Conservation (phyloP, 345 rosid genomes). For the Cardamine occulta region DNA sequence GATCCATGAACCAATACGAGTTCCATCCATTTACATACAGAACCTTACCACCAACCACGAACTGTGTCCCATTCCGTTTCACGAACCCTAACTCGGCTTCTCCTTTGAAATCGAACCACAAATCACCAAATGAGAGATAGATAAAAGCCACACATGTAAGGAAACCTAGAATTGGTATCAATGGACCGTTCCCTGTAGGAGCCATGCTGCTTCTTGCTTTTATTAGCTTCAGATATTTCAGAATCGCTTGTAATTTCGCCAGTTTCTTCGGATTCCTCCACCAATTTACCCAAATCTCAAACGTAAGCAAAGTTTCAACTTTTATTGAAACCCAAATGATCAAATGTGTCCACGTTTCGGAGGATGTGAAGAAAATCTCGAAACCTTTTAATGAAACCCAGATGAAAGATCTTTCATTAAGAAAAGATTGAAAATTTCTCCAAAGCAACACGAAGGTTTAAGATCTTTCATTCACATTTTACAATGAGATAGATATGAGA, state of each 20-base stretch:
- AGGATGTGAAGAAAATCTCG: slow-evolving; percentile 14
- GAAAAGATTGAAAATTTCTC: background rate
- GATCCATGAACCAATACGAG: slow-evolving; percentile 95
- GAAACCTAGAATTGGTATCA: slow-evolving; percentile 77
- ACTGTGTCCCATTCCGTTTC: slow-evolving; percentile 69
- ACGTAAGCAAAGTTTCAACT: background rate
- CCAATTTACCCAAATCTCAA: slow-evolving; percentile 7
- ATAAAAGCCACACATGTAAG: slow-evolving; percentile 74
- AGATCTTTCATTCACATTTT: background rate
- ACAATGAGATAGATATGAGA: background rate
- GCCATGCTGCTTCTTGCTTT: slow-evolving; percentile 48
- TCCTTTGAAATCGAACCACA: slow-evolving; percentile 45
- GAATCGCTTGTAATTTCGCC: slow-evolving; percentile 30
- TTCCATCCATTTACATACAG: slow-evolving; percentile 91
- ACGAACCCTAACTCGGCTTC: slow-evolving; percentile 61
- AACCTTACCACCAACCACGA: slow-evolving; percentile 63
- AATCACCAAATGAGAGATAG: slow-evolving; percentile 74
- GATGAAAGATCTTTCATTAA: slow-evolving; percentile 19
- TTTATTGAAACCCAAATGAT: slow-evolving; percentile 17
- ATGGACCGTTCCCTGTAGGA: slow-evolving; percentile 57
- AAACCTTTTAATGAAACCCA: background rate
- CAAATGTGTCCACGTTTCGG: slow-evolving; percentile 11
- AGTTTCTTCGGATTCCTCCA: slow-evolving; percentile 23
- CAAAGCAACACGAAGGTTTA: background rate
- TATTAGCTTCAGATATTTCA: slow-evolving; percentile 23